A percentile compares a stretch with the other conserved stretches of the same genome.
Conservation (phyloP, 2,329 filamentous ascomycete species). For the Paraphaeosphaeria minitans region DNA sequence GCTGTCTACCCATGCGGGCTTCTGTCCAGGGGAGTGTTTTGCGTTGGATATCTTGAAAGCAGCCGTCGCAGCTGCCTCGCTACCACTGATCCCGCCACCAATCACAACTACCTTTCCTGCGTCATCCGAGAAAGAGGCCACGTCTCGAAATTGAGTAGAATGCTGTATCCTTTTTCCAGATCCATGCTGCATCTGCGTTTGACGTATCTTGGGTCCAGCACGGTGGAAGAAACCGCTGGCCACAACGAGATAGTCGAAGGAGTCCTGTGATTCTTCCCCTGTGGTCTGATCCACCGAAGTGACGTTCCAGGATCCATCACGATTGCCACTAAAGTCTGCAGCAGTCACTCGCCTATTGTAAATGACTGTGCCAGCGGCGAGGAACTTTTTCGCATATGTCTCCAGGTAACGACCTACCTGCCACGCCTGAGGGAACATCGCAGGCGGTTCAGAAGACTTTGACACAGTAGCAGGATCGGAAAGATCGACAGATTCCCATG, state of each 20-base stretch:
- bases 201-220: slow-evolving; percentile 21
- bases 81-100: slow-evolving; percentile 82
- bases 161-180: slow-evolving; percentile 26
- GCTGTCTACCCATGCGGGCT: slow-evolving; percentile 47
- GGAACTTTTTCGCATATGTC: slow-evolving; percentile 65
- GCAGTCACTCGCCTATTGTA: slow-evolving; percentile 50
- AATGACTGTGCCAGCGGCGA: slow-evolving; percentile 56
- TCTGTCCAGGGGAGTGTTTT: slow-evolving; percentile 55
- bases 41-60: slow-evolving; percentile 73
- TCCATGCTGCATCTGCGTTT: slow-evolving; percentile 7
- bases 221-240: slow-evolving; percentile 75
- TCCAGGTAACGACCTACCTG: slow-evolving; percentile 76
- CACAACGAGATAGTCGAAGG: slow-evolving; percentile 74
- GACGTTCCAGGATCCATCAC: slow-evolving; percentile 27
- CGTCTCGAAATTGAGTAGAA: slow-evolving; percentile 35
- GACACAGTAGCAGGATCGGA: slow-evolving; percentile 14
- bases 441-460: slow-evolving; percentile 42
- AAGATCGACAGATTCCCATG: slow-evolving; percentile 64
- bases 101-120: slow-evolving; percentile 71
- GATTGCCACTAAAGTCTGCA: slow-evolving; percentile 23
- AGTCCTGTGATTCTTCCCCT: slow-evolving; percentile 16
- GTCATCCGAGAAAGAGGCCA: slow-evolving; percentile 23
- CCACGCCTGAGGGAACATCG: slow-evolving; percentile 76
- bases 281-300: slow-evolving; percentile 22
- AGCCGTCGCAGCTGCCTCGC: slow-evolving; percentile 75